Evolutionary conservation across 1,139 yeast genomes (phyloP), one percentile per base, ranked within the genome.

Genomic region (Hemisphaericaspora lyxosophila): DNA sequence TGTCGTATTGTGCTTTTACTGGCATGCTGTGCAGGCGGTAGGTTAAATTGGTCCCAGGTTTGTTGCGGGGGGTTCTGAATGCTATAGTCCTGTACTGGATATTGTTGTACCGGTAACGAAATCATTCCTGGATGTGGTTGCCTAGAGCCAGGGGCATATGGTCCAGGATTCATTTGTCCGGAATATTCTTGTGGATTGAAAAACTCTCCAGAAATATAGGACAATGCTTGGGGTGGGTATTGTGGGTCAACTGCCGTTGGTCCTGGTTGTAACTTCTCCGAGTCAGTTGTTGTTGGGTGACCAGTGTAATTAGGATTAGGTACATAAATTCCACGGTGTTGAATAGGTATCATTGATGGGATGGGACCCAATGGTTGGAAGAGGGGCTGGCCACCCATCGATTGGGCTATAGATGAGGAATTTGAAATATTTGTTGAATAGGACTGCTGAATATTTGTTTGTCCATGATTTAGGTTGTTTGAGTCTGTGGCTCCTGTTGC

Each of bases 151-250:
- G 18, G 31, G 18, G 34, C 43, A 24, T 33, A 27, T 12, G 32
- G 38, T 5, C 34, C 15, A 18, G 33, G 38, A 25, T 18, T 26
- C 29, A 33, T 17, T 34, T 33, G 43, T 3, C 27, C 17, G 28
- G 35, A 33, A 12, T 40, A 39, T 22, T 38, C 42, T 20, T 23
- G 39, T 11, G 41, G 39, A 8, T 39, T 31, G 16, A 27, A 41
- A 11, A 41, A 31, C 8, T 45, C 48, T 15, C 40, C 40, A 2
- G 43, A 31, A 19, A 39, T 32, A 32, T 45, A 44, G 4, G 39
- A 24, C 17, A 43, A 9, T 9, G 42, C 40, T 33, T 44, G 47
- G 3, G 45, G 46, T 12, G 45, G 48, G 13, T 41, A 42, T 22
- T 35, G 48, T 26, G 38, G 46, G 22, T 39, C 42, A 7, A 35